phyloP scores from a whole-genome alignment of 192 early-diverging fungal genomes.

The Tieghemiomyces parasiticus region DNA sequence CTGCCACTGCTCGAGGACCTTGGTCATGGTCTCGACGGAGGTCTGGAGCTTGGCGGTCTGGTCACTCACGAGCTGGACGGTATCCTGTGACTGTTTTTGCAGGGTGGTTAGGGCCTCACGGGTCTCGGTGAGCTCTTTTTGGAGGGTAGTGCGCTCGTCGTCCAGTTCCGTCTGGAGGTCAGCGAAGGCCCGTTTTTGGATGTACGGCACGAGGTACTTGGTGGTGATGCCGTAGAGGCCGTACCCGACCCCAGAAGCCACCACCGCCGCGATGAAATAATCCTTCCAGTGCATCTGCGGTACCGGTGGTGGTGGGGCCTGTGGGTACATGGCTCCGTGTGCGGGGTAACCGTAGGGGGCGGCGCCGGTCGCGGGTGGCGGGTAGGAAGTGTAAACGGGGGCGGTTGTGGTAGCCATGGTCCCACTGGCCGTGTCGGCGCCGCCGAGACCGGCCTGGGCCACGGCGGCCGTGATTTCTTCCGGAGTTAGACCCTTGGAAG shows the following conservation, averaged over 20 bases:
- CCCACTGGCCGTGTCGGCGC: constrained; percentile 24
- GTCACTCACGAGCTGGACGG: constrained; percentile 43
- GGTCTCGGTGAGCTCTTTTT: constrained; percentile 55
- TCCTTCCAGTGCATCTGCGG: constrained; percentile 84
- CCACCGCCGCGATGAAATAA: constrained; percentile 73
- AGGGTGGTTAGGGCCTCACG: constrained; percentile 54
- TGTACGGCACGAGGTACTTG: constrained; percentile 3
- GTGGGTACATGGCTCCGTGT: too few relatives aligned
- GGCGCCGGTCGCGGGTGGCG: constrained; percentile 1
- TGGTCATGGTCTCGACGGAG: constrained; percentile 42
- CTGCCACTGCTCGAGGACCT: constrained; percentile 21
- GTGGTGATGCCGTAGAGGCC: constrained; percentile 39
- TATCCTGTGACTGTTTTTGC: constrained; percentile 43
- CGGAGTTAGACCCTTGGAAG: constrained; percentile 82
- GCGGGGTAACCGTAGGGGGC: constrained; percentile 9
- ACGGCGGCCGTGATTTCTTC: constrained; percentile 88
- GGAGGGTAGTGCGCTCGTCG: constrained; percentile 38
- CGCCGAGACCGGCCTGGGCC: constrained; percentile 19
- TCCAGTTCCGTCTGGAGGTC: constrained; percentile 36
- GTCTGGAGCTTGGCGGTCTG: constrained; percentile 56
- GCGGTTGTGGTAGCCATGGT: constrained; percentile 12
- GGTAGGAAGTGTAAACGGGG: constrained; percentile 8
- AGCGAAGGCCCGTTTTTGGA: constrained; percentile 5
- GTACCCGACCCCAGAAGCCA: constrained; percentile 79
- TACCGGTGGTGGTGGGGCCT: constrained; percentile 27